Conservation (phyloP, 2,329 filamentous ascomycete species). For the Xylaria sp. region DNA sequence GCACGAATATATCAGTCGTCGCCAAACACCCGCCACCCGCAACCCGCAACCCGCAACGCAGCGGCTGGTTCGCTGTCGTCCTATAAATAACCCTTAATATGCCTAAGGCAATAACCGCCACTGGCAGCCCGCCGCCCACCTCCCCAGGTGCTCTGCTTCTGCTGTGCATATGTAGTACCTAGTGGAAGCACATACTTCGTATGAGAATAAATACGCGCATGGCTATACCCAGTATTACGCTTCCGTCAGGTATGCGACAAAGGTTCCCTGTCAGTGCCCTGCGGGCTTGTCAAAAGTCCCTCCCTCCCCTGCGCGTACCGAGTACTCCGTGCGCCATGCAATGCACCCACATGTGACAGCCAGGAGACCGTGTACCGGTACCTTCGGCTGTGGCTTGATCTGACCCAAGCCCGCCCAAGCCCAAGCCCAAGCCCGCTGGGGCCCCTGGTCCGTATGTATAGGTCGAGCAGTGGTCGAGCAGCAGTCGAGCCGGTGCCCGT, state of each 20-base stretch:
- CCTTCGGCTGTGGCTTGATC: constrained; percentile 24
- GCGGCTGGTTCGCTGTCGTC: constrained; percentile 1
- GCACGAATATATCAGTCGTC: not conserved
- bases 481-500: constrained; percentile 18
- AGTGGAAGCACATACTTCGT: too few relatives aligned
- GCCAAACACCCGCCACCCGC: not conserved
- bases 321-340: constrained; percentile 11
- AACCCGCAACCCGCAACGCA: constrained; percentile 1
- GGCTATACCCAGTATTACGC: too few relatives aligned
- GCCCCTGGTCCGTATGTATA: too few relatives aligned
- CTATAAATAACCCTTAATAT: constrained; percentile 22
- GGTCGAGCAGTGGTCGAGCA: too few relatives aligned
- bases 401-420: constrained; percentile 1
- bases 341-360: constrained; percentile 19
- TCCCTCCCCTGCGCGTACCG: constrained; percentile 4
- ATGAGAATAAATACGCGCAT: not conserved
- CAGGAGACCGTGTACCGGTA: not conserved
- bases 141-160: too few relatives aligned
- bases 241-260: not conserved
- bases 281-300: constrained; percentile 26
- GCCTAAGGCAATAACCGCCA: too few relatives aligned
- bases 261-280: not conserved
- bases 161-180: too few relatives aligned
- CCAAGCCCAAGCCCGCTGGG: too few relatives aligned
- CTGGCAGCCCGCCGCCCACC: too few relatives aligned